Conservation (phyloP, 768 basidiomycete genomes). For the Goffeauzyma gilvescens region DNA sequence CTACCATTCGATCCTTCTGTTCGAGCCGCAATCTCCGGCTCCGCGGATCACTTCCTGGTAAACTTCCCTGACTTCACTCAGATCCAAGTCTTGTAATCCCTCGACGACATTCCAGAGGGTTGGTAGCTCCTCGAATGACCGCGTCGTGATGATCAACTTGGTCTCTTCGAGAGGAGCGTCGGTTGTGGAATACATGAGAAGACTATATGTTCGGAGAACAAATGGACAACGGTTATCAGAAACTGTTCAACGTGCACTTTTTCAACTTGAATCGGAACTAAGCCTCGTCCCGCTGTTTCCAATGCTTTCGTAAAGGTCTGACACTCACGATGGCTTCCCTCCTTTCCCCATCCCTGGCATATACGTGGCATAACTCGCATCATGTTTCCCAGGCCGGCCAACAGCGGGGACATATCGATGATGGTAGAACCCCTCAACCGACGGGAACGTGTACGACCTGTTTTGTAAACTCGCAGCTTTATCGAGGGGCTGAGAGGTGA, state of each 20-base stretch:
- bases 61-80: too few relatives aligned
- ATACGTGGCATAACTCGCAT: conserved; percentile 6
- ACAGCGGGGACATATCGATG: conserved; percentile 8
- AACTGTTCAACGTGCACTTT: too few relatives aligned
- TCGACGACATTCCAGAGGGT: conserved; percentile 6
- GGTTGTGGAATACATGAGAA: conserved; percentile 1
- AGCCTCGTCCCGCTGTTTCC: too few relatives aligned
- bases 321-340: background rate
- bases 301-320: background rate
- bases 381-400: conserved; percentile 6
- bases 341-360: conserved; percentile 2
- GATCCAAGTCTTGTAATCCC: too few relatives aligned
- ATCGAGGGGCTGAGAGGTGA: background rate
- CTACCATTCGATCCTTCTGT: too few relatives aligned
- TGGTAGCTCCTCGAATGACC: conserved; percentile 3
- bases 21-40: too few relatives aligned
- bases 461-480: background rate
- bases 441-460: conserved; percentile 5
- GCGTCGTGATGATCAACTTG: background rate
- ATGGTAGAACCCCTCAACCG: conserved; percentile 6
- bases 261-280: too few relatives aligned
- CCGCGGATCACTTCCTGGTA: too few relatives aligned
- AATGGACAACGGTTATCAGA: too few relatives aligned
- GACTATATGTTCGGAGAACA: background rate
- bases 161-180: background rate